Conservation (phyloP, 305 asterid species). For the Salvia sclarea region DNA sequence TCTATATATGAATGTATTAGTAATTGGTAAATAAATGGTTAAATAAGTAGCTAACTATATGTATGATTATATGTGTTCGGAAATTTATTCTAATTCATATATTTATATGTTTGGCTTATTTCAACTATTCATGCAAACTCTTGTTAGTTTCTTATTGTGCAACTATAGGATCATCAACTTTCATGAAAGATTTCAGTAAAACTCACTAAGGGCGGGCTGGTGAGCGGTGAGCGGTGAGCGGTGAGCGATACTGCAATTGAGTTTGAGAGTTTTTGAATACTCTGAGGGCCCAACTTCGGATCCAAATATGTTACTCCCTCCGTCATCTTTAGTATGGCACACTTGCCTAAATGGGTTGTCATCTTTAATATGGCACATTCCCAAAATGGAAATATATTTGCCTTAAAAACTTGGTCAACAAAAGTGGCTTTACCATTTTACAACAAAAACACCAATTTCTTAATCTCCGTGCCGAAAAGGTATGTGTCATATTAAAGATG, state of each 20-base stretch:
- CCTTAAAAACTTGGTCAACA: too few species aligned
- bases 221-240: neutral
- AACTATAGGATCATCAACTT: neutral
- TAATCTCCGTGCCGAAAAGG: too few species aligned
- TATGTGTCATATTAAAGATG: too few species aligned
- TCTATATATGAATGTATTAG: neutral
- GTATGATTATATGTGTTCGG: neutral
- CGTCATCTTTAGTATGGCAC: too few species aligned
- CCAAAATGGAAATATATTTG: too few species aligned
- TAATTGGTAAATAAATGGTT: constrained; percentile 2
- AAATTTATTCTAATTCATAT: neutral
- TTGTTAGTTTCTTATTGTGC: neutral
- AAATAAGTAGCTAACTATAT: neutral
- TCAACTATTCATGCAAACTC: neutral
- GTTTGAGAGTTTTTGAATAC: neutral
- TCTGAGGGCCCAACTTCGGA: neutral
- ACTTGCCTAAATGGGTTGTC: too few species aligned
- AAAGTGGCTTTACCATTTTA: too few species aligned
- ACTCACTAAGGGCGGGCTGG: constrained; percentile 1
- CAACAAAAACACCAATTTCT: too few species aligned
- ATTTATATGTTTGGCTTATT: neutral
- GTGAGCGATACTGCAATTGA: neutral
- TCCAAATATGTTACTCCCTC: neutral
- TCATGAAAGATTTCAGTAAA: neutral
- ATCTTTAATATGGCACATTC: too few species aligned